Conservation (phyloP, 1,284 basidiomycete genomes). For the Anthracocystis setariae region DNA sequence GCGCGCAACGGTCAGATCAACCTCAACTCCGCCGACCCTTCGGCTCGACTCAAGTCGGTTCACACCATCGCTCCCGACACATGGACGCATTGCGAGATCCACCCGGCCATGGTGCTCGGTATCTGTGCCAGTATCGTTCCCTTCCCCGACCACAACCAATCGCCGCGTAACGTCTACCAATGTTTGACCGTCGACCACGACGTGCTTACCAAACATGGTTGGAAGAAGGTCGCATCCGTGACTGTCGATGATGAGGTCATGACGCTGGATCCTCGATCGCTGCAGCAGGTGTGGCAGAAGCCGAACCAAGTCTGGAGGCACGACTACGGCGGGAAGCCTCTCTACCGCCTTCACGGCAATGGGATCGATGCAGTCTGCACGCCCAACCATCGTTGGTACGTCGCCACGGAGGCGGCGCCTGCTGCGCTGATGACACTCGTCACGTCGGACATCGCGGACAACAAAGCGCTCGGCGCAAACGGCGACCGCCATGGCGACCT, state of each 20-base stretch:
- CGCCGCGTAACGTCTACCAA: constrained; percentile 95
- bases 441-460: too few species aligned
- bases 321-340: constrained; percentile 3
- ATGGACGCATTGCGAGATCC: constrained; percentile 99
- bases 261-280: constrained; percentile 12
- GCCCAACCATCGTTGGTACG: constrained; percentile 20
- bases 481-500: not conserved
- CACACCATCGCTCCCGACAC: constrained; percentile 68
- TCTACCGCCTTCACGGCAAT: constrained; percentile 11
- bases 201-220: constrained; percentile 20
- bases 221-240: constrained; percentile 15
- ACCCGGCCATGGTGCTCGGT: constrained; percentile 98
- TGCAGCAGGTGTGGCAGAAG: constrained; percentile 18
- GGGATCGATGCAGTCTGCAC: constrained; percentile 16
- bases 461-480: too few species aligned
- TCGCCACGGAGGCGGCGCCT: not conserved
- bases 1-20: constrained; percentile 73
- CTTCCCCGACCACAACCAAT: constrained; percentile 99
- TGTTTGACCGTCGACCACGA: constrained; percentile 15
- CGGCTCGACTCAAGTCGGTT: constrained; percentile 77
- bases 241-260: constrained; percentile 20
- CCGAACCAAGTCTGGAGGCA: not conserved
- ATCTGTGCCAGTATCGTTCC: constrained; percentile 99
- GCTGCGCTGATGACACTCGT: too few species aligned
- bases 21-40: constrained; percentile 79